These are phyloP conservation scores for Neurospora sp. DNA, from an alignment of 495 filamentous ascomycete species.

Conservation along the genomic window DNA sequence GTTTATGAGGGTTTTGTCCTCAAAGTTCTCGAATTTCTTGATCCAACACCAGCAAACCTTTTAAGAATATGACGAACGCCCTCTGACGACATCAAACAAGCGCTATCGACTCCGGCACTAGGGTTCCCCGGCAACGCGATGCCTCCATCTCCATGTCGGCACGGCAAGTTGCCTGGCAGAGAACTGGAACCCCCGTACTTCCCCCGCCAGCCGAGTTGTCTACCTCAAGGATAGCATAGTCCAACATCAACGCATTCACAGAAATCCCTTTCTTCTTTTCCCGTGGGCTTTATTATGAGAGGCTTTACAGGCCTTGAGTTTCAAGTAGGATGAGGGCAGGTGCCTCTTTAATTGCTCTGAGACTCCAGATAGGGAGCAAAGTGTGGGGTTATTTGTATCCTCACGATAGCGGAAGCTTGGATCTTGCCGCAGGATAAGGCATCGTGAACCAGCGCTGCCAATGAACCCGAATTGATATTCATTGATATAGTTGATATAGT, in stretches of 20 bases:
- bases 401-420: background rate
- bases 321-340: background rate
- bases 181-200: background rate
- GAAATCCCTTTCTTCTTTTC: background rate
- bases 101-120: background rate
- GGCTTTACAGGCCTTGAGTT: background rate
- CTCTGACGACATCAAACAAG: background rate
- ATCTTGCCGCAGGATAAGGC: background rate
- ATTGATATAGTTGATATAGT: no score
- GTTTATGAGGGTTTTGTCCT: background rate
- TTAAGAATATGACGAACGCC: background rate
- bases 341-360: background rate
- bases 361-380: background rate
- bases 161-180: background rate
- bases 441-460: background rate
- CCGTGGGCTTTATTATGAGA: background rate
- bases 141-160: background rate
- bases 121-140: background rate
- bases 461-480: background rate
- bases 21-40: background rate
- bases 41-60: background rate
- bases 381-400: background rate
- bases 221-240: background rate
- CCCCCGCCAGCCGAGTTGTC: background rate
- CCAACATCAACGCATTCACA: background rate